Base-by-base conservation (phyloP, 345 rosid genomes). In the Arabis alpina region DNA sequence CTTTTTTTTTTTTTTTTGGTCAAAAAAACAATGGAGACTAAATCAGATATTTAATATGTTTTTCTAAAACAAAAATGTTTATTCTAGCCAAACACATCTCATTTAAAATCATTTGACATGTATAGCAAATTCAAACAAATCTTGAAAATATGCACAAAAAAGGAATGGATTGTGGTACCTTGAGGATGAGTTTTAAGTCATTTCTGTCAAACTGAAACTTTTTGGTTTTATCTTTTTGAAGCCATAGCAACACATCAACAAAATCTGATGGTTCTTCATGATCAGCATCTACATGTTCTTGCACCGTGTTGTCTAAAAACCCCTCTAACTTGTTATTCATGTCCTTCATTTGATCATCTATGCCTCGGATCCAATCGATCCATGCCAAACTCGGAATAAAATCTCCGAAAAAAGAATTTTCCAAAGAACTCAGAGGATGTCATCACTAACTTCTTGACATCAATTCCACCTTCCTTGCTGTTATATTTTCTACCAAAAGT, bases 401-500 rank as follows among this genome's bases (percentile, higher is more conserved):
- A 15, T 84, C 88, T 11, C 88, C 85, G 0, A 82, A 39, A 28
- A 65, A 37, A n/a, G 11, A 75, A 47, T 66, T 2, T n/a, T 0
- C 86, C 89, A 25, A 84, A 48, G 10, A 84, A 25, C 16, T 50
- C 53, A 19, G 3, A 8, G 13, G 83, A 59, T 61, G 77, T 77
- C 2, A 8, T 23, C 62, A 83, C 6, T 13, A 85, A 13, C 56
- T 41, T 54, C 69, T 61, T 68, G 32, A 82, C 80, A 62, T 48
- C 80, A 43, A 27, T 13, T 43, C 65, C 65, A 61, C 52, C 65
- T 36, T 27, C 73, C 12, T 67, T 81, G 13, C 47, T 79, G 1
- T 75, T 50, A 47, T 86, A 77, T 76, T 83, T 86, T 70, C 79
- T 82, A 42, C 95, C 89, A 0, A 83, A 67, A 8, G 82, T 78